Evolutionary conservation across 352 stramenopile genomes (phyloP), one percentile per base, ranked within the genome.

Genomic region (Globisporangium sylvaticum): DNA sequence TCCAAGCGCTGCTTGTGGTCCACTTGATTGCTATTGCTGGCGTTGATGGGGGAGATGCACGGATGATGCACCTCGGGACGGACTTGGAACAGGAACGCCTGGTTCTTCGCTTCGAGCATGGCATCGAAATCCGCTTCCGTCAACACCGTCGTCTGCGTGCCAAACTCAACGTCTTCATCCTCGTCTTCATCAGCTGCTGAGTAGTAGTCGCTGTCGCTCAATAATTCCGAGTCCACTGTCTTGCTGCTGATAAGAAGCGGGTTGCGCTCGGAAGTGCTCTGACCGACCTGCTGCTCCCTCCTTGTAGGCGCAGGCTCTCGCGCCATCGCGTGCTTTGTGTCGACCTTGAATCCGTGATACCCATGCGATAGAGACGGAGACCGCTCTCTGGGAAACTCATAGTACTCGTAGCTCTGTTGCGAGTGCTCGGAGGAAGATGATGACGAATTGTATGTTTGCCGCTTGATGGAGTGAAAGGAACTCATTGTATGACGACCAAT

Each of bases 11-110:
- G 57, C n/a, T 27, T 9, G 15, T 6, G 44, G 46, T 39, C n/a
- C 32, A 34, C 14, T 18, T 42, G 34, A 5, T 53, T 57, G 24
- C 3, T 37, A 4, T 12, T 12, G 24, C 48, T 70, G 22, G 53
- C 48, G 25, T 44, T 50, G 12, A 58, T 27, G 7, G 52, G 25
- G 25, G 25, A 24, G 31, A 20, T 37, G 14, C 25, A 22, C 12
- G 34, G 48, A 24, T 59, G 24, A 0, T 42, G 10, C 9, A 37
- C 1, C n/a, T 66, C 65, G n/a, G 65, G 50, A 6, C 65, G 34
- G n/a, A 70, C 32, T 53, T 75, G 69, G 37, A 75, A 53, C 8
- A 75, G 39, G 52, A 75, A 75, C 10, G 65, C 60, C 27, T 64
- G 69, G 24, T 72, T 61, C 14, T 72, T 70, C 25, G 56, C 18